A percentile compares a stretch with the other conserved stretches of the same genome.
phyloP scores from a whole-genome alignment of 1,139 yeast genomes.

The Sugiyamaella paludigena region DNA sequence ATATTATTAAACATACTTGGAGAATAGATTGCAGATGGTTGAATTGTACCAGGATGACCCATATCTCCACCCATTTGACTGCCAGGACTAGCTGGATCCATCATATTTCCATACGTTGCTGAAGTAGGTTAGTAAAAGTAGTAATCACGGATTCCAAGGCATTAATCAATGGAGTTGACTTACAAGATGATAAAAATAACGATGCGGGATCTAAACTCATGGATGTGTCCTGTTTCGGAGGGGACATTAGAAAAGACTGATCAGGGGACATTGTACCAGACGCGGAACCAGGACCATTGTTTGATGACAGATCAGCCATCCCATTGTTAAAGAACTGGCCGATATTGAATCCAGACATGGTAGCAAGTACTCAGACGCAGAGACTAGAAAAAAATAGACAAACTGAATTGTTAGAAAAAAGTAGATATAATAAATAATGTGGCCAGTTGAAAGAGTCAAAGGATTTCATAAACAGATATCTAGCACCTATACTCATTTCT shows the following conservation, averaged over 20 bases:
- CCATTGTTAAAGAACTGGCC: slow-evolving; percentile 8
- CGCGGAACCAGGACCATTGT: background rate
- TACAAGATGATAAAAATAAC: slow-evolving; percentile 11
- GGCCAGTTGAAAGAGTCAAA: too few species aligned
- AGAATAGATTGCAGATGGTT: slow-evolving; percentile 26
- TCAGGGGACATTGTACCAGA: slow-evolving; percentile 9
- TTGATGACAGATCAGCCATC: background rate
- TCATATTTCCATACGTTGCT: slow-evolving; percentile 9
- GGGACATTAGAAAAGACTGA: slow-evolving; percentile 6
- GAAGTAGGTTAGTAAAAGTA: background rate
- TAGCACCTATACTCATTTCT: too few species aligned
- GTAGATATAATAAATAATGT: too few species aligned
- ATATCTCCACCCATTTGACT: slow-evolving; percentile 4
- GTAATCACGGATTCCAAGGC: too few species aligned
- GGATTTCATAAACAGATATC: too few species aligned
- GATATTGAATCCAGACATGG: slow-evolving; percentile 8
- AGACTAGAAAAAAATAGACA: too few species aligned
- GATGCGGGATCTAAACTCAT: slow-evolving; percentile 9
- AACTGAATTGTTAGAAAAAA: too few species aligned
- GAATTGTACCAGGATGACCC: slow-evolving; percentile 17
- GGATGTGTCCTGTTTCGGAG: slow-evolving; percentile 4
- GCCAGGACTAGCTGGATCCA: slow-evolving; percentile 10
- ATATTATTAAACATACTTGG: slow-evolving; percentile 23
- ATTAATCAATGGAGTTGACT: background rate
- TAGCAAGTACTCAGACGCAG: too few species aligned